These are phyloP conservation scores for Daphne laureola DNA, from an alignment of 441 rosid genomes.

Conservation along the genomic window DNA sequence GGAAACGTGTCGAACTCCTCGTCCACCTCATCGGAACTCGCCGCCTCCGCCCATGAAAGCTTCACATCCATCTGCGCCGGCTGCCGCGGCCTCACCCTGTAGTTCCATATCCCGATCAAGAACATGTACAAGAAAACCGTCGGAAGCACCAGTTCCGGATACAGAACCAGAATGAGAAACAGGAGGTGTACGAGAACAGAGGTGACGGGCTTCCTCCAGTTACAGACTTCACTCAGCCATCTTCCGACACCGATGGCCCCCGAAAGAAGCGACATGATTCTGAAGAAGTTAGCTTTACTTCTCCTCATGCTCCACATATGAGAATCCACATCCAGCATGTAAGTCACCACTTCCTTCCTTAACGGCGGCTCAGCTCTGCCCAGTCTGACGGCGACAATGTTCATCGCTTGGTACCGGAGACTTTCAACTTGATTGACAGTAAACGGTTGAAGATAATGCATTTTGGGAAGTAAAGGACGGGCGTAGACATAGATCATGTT, in stretches of 20 bases:
- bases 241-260: constrained; percentile 28
- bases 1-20: constrained; percentile 69
- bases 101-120: constrained; percentile 54
- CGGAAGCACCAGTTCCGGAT: constrained; percentile 52
- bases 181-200: constrained; percentile 45
- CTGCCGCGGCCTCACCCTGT: constrained; percentile 39
- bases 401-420: constrained; percentile 60
- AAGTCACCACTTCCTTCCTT: constrained; percentile 57
- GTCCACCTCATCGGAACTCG: constrained; percentile 49
- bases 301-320: constrained; percentile 72
- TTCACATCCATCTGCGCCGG: constrained; percentile 66
- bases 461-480: constrained; percentile 54
- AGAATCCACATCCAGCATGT: constrained; percentile 63
- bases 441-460: constrained; percentile 59
- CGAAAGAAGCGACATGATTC: constrained; percentile 45
- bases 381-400: constrained; percentile 46
- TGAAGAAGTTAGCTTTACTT: constrained; percentile 63
- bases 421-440: constrained; percentile 56
- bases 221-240: constrained; percentile 49
- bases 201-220: constrained; percentile 48
- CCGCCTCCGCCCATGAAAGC: constrained; percentile 58
- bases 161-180: constrained; percentile 46
- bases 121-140: constrained; percentile 52
- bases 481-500: constrained; percentile 43
- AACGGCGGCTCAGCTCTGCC: constrained; percentile 67